Evolutionary conservation across 176 grass and related monocot species (phyloP), one percentile per base, ranked within the genome.

Genomic region (Hordeum marinum): DNA sequence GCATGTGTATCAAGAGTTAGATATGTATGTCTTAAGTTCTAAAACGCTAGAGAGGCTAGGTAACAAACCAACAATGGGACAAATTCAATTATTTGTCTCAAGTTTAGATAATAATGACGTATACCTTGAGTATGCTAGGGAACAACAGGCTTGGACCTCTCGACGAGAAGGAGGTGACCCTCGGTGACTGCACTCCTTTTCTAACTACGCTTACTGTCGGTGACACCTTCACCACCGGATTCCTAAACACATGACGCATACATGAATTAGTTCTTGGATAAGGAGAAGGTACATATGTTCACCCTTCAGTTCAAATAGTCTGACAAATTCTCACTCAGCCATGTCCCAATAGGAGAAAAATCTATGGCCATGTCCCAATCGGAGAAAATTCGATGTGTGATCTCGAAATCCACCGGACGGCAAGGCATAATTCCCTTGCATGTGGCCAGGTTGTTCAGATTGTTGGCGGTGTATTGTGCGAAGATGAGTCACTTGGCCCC

Each of bases 401-500:
- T 60, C 48, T 87, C 79, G 1, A 69, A 61, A 73, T 82, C 79
- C 36, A 87, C 45, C 0, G 82, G 15, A 20, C 68, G 72, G 32
- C 79, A 87, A 18, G 72, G 25, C 25, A 77, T 41, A 71, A 71
- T 15, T 37, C 34, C 35, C 0, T 34, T 5, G 62, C 68, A 67
- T 0, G 1, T 0, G 8, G 20, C 11, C 18, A 27, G 1, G 3
- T 0, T 0, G 0, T 82, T 35, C 2, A 83, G 26, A 25, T 21
- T 0, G 13, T 77, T 77, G 37, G 7, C 6, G 7, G 65, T 36
- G 37, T 62, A 13, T 21, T 83, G 80, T 17, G 27, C 27, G n/a
- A 77, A 88, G 61, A 88, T 88, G 4, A 88, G 21, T 27, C 79
- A 80, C 63, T n/a, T 67, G 6, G 37, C 78, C 0, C 78, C 68